phyloP scores from a whole-genome alignment of 768 basidiomycete species.

The Tylopilus vinaceipallidus region DNA sequence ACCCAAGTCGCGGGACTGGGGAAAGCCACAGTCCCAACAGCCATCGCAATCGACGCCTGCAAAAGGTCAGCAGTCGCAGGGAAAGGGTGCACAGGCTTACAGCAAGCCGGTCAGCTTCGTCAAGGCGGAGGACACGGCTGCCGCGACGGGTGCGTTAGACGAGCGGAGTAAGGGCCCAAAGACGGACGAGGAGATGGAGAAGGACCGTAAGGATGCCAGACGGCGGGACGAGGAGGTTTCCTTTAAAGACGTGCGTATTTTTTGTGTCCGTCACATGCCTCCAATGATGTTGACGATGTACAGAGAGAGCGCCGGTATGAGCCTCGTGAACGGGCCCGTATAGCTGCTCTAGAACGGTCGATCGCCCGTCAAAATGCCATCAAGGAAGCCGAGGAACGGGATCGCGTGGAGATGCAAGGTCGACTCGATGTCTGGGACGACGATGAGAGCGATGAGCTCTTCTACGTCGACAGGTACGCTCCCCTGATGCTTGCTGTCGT shows the following conservation, averaged over 20 bases:
- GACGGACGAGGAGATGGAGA: constrained; percentile 88
- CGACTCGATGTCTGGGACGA: constrained; percentile 89
- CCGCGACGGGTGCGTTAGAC: constrained; percentile 32
- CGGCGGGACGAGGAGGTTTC: constrained; percentile 79
- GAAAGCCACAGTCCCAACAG: constrained; percentile 45
- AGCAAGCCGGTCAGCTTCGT: constrained; percentile 84
- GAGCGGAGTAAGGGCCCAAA: constrained; percentile 45
- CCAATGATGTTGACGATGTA: constrained; percentile 5
- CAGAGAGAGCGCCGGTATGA: constrained; percentile 96
- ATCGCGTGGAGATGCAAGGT: constrained; percentile 74
- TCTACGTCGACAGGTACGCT: constrained; percentile 85
- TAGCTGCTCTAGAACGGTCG: constrained; percentile 71
- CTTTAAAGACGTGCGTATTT: constrained; percentile 74
- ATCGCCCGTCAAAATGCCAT: constrained; percentile 70
- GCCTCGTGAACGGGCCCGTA: constrained; percentile 79
- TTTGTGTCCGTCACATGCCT: not conserved
- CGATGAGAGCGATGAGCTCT: constrained; percentile 89
- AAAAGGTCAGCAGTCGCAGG: constrained; percentile 50
- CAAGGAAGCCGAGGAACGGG: constrained; percentile 76
- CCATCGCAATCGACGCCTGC: constrained; percentile 34
- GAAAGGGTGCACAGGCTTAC: constrained; percentile 73
- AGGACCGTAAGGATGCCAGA: constrained; percentile 72
- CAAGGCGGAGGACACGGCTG: constrained; percentile 54
- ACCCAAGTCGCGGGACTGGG: constrained; percentile 79
- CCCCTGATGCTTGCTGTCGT: not conserved